Evolutionary conservation across 78 protist species (phyloP).

Genomic region (Guillardia theta): DNA sequence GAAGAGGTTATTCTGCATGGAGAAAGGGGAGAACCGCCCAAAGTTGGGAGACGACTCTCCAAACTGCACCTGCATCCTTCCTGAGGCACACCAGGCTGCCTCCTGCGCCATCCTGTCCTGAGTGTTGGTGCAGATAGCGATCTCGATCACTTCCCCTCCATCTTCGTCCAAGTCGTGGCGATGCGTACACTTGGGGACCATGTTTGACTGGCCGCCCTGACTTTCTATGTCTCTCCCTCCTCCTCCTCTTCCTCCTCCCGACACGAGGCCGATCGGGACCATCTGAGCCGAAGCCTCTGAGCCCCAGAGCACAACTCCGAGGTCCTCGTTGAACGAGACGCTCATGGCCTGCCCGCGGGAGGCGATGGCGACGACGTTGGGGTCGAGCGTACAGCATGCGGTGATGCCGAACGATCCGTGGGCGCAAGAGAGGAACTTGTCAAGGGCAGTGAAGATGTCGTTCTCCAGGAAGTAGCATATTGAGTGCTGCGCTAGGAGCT

Average conservation of each 20-base stretch:
- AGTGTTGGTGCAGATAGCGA: too few species aligned
- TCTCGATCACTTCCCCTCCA: constrained; percentile 2
- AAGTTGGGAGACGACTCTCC: too few species aligned
- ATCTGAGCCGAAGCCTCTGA: constrained; percentile 35
- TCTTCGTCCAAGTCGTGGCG: constrained; percentile 40
- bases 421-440: neutral
- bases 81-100: too few species aligned
- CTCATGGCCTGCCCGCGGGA: constrained; percentile 51
- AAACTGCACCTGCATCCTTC: too few species aligned
- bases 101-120: too few species aligned
- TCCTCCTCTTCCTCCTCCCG: too few species aligned
- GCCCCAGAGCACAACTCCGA: constrained; percentile 27
- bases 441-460: neutral
- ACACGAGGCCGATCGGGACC: too few species aligned
- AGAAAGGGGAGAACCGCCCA: too few species aligned
- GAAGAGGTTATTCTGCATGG: too few species aligned
- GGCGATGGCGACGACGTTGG: neutral
- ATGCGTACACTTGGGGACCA: neutral
- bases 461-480: neutral
- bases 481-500: neutral
- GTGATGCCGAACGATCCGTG: constrained; percentile 36
- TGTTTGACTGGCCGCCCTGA: too few species aligned
- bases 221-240: too few species aligned
- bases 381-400: constrained; percentile 24
- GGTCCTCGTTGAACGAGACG: constrained; percentile 7